A percentile compares a stretch with the other conserved stretches of the same genome.
Conservation (phyloP, 192 early-diverging fungal species). For the Backusella sp. region DNA sequence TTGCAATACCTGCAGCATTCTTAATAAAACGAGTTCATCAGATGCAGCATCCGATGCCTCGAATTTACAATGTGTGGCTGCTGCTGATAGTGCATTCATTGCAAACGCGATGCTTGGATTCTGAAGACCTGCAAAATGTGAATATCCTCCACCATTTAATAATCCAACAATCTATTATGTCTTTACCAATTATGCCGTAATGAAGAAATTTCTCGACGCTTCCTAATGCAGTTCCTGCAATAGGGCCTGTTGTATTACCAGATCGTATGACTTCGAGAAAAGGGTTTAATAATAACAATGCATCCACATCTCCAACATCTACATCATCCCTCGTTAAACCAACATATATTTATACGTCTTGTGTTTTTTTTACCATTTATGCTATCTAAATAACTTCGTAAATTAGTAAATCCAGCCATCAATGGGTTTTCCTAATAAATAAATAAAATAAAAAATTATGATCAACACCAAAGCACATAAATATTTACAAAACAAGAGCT, state of each 20-base stretch:
- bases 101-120: constrained; percentile 69
- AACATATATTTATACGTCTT: too few relatives aligned
- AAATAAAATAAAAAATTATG: neutral
- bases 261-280: constrained; percentile 92
- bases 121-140: neutral
- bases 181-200: constrained; percentile 70
- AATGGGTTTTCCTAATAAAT: constrained; percentile 58
- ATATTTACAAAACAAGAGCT: constrained; percentile 16
- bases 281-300: constrained; percentile 75
- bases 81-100: constrained; percentile 69
- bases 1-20: constrained; percentile 82
- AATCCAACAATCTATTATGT: neutral
- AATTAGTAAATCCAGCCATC: constrained; percentile 66
- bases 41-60: constrained; percentile 91
- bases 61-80: constrained; percentile 95
- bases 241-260: constrained; percentile 92
- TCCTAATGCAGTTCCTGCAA: constrained; percentile 87
- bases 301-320: constrained; percentile 66
- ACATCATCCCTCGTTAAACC: neutral
- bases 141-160: neutral
- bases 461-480: neutral
- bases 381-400: constrained; percentile 57
- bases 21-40: constrained; percentile 91
- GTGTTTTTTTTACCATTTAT: constrained; percentile 38
- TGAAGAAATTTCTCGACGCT: constrained; percentile 89